Conservation (phyloP, 106 monocot genomes). For the Amphibolis antarctica region DNA sequence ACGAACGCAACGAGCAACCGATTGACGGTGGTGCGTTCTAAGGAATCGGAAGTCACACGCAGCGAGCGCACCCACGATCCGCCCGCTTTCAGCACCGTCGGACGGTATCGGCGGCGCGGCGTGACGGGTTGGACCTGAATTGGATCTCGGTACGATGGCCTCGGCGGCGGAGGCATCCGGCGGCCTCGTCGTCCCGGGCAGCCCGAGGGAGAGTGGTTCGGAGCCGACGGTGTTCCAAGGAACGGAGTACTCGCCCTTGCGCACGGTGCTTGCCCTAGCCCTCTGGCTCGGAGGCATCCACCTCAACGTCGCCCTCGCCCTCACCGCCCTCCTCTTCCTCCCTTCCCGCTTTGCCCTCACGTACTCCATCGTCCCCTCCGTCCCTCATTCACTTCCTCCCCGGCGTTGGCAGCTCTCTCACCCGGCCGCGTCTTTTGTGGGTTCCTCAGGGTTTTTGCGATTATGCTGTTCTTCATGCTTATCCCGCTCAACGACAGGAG, state of each 20-base stretch:
- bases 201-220: no score
- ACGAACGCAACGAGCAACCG: no score
- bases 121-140: no score
- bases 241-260: constrained; percentile 34
- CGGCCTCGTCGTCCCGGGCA: not conserved
- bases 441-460: constrained; percentile 31
- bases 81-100: no score
- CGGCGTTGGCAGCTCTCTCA: not conserved
- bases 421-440: not conserved
- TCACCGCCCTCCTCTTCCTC: constrained; percentile 46
- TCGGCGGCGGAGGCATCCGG: not conserved
- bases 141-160: no score
- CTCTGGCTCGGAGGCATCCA: constrained; percentile 68
- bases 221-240: constrained; percentile 22
- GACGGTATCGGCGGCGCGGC: no score
- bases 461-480: constrained; percentile 55
- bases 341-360: constrained; percentile 30
- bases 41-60: no score
- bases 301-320: constrained; percentile 35
- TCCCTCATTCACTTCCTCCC: not conserved
- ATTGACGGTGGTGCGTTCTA: no score
- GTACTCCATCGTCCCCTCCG: not conserved
- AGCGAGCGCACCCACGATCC: no score
- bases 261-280: constrained; percentile 37
- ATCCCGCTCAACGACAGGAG: constrained; percentile 48